These are phyloP conservation scores for Cyclotella choctawhatcheeana DNA, from an alignment of 108 stramenopile genomes.

Conservation along the genomic window DNA sequence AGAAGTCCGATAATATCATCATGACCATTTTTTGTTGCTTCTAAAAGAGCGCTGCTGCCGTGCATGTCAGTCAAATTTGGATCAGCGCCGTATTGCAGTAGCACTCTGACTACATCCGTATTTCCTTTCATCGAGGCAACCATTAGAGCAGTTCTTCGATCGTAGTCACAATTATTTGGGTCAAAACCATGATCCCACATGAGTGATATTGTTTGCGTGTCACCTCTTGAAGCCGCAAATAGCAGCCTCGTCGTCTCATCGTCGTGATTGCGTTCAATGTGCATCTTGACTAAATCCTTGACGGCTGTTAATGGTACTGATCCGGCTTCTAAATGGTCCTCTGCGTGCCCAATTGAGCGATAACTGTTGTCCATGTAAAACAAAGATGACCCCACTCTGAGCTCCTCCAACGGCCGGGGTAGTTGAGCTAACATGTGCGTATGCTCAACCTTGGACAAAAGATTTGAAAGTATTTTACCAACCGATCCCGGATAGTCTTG, in stretches of 20 bases:
- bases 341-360: slow-evolving; percentile 1
- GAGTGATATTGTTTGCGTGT: slow-evolving; percentile 62
- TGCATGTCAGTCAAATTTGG: slow-evolving; percentile 74
- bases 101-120: slow-evolving; percentile 55
- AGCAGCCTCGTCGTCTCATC: slow-evolving; percentile 70
- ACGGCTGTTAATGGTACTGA: slow-evolving; percentile 29
- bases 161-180: slow-evolving; percentile 72
- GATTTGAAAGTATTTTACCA: slow-evolving; percentile 57
- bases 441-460: slow-evolving; percentile 51
- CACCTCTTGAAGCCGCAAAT: slow-evolving; percentile 71
- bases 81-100: slow-evolving; percentile 60
- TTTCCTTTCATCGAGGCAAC: slow-evolving; percentile 78
- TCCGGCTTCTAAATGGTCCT: slow-evolving; percentile 2
- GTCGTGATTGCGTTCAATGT: slow-evolving; percentile 63
- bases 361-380: slow-evolving; percentile 20
- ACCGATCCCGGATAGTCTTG: slow-evolving; percentile 57
- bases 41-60: slow-evolving; percentile 61
- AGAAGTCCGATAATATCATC: slow-evolving; percentile 48
- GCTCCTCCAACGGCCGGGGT: slow-evolving; percentile 33
- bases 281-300: slow-evolving; percentile 66
- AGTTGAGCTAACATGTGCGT: slow-evolving; percentile 18
- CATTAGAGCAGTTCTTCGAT: slow-evolving; percentile 72
- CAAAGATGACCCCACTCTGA: slow-evolving; percentile 46
- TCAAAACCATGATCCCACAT: slow-evolving; percentile 78
- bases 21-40: slow-evolving; percentile 70